Evolutionary conservation across 257 asterid species (phyloP), one percentile per base, ranked within the genome.

Genomic region (Penstemon newberryi): DNA sequence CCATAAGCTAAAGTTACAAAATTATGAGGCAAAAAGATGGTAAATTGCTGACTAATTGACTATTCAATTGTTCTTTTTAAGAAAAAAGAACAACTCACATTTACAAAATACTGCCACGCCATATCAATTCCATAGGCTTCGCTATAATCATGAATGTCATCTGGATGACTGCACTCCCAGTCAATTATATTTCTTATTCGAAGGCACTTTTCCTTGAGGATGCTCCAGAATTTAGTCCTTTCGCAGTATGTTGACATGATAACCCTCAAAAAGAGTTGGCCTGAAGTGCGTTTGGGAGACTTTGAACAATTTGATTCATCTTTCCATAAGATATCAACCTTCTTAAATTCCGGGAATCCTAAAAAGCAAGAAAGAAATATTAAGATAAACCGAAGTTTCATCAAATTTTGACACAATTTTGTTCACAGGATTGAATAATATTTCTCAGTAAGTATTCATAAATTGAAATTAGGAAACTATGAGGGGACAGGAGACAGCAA

Each of bases 141-240:
- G 72, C 85, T 77, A 49, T 79, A 67, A 49, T 91, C 97, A 53
- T 59, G 85, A 67, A 91, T 82, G 65, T 84, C 89, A 77, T 94
- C 99, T 0, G 97, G 97, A 86, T 83, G 89, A 76, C 99, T 94
- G 60, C 87, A 85, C 7, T 89, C 91, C 99, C 99, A 94, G 76
- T 94, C 99, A 65, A 94, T 89, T 81, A 94, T 8, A 18, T 82
- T 45, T 67, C 85, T 76, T 73, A 94, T 75, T 25, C 66, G 68
- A 75, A 86, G 83, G 82, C 96, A 84, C 44, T 79, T 83, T 61
- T 81, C 86, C 53, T 74, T 37, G 50, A 94, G 84, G 70, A 65
- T 74, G 65, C 85, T 80, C 99, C 99, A 94, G 57, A 94, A 91
- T 70, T 63, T 82, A 38, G 72, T 67, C 65, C 73, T 66, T 9